Percentiles rank a stretch among this genome's conserved stretches.
Evolutionary conservation across 2,329 filamentous ascomycete species (phyloP).

Genomic region (Talaromyces sp.): DNA sequence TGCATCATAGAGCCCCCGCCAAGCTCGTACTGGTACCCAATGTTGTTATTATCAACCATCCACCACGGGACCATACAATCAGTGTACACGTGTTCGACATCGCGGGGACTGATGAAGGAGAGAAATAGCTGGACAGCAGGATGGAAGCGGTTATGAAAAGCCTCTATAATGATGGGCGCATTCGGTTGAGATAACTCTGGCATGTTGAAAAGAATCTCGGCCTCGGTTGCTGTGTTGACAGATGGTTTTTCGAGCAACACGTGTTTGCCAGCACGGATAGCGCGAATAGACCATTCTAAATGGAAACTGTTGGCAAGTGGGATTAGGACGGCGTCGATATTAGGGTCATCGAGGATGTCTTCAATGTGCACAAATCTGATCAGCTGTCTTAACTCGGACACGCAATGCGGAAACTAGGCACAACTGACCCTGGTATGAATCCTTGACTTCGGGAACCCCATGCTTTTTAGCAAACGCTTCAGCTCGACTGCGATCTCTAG

Average conservation of each 20-base stretch:
- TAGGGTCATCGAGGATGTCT: slow-evolving; percentile 24
- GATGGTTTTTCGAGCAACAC: slow-evolving; percentile 53
- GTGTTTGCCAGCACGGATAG: slow-evolving; percentile 48
- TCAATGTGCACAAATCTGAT: neutral
- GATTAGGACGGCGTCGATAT: slow-evolving; percentile 45
- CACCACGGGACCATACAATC: slow-evolving; percentile 25
- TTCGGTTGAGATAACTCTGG: slow-evolving; percentile 21
- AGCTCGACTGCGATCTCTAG: slow-evolving; percentile 46
- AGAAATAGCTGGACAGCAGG: slow-evolving; percentile 43
- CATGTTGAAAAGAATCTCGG: slow-evolving; percentile 38
- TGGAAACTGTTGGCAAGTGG: slow-evolving; percentile 35
- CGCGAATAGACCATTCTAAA: slow-evolving; percentile 45
- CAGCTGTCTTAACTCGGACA: slow-evolving; percentile 7
- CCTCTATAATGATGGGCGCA: slow-evolving; percentile 48
- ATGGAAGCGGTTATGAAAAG: slow-evolving; percentile 48
- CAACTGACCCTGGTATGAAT: slow-evolving; percentile 47
- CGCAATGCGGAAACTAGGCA: slow-evolving; percentile 28
- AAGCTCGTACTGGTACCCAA: slow-evolving; percentile 42
- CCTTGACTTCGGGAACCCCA: slow-evolving; percentile 47
- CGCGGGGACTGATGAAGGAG: slow-evolving; percentile 32
- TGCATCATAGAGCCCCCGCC: slow-evolving; percentile 33
- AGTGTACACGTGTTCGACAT: slow-evolving; percentile 33
- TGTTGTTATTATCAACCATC: slow-evolving; percentile 34
- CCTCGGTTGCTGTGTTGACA: slow-evolving; percentile 41
- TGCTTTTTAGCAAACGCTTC: slow-evolving; percentile 49